Base-by-base conservation (phyloP, 805 yeast species). In the Barnettozyma botsteinii region DNA sequence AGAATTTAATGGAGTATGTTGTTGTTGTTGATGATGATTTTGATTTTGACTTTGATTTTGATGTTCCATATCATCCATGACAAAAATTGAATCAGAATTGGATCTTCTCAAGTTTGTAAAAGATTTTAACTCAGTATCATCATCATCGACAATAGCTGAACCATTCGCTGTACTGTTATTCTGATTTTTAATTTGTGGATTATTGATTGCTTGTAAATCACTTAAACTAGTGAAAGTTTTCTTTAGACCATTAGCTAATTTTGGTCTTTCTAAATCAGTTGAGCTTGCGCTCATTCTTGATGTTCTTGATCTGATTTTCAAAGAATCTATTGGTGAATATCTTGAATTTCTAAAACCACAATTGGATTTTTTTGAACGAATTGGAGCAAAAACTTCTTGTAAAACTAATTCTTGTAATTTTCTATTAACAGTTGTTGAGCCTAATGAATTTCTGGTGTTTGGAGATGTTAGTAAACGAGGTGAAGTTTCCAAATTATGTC, bases 371-470 rank as follows among this genome's bases (percentile, higher is more conserved):
- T 40, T 46, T 14, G 42, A 34, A 8, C 33, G 33, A 2, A 34
- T 48, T 14, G 79, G 79, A 5, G 79, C 77, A 62, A 85, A 83
- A 0, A 83, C 93, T 54, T 85, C 94, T 24, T 75, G 72, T 19
- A 85, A 57, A 0, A 85, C 85, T 35, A 79, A 62, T 50, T 84
- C 91, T 50, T 82, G 81, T 21, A 85, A 61, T 52, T 78, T 75
- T n/a, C 77, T 69, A 55, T 85, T 85, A 4, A 84, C 78, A 4
- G 75, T 73, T 0, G 94, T 84, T 2, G 86, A 70, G 1, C 84
- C 85, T 51, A 67, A 40, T 5, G 57, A 46, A 18, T 28, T 43
- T 7, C 48, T 45, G 13, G 50, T 50, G 3, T 42, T 42, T 26
- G 47, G 38, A 3, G 40, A 29, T 4, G 33, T 30, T 22, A 7